Base-by-base conservation (phyloP, 345 rosid genomes). In the Erysimum cheiranthoides region DNA sequence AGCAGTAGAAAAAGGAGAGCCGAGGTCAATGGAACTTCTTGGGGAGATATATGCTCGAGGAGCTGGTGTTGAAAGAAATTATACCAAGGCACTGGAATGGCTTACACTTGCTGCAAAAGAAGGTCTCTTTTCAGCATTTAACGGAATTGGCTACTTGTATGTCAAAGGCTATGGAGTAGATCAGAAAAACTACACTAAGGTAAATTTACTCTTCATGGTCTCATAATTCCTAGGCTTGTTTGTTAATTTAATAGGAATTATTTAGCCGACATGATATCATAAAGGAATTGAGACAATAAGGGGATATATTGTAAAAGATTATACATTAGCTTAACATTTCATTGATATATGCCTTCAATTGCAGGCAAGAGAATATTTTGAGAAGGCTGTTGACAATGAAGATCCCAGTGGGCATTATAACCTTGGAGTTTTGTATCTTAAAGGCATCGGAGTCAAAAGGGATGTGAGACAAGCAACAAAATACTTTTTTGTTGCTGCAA, bases 11-110 rank as follows among this genome's bases (percentile, higher is more conserved):
- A 91, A 89, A 79, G 97, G 96, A 47, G 99, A 96, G 78, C 90
- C 95, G 0, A 91, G 84, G 81, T 89, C 99, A 9, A 90, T 96
- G 96, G 98, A 93, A 75, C 93, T 93, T 83, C 88, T 96, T 6
- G 99, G 98, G 66, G 99, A 96, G 83, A 90, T 96, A 70, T 93
- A 89, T 83, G 98, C 99, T 16, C 80, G 96, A 83, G 99, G 99
- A 73, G 97, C 97, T 71, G 97, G 98, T 60, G 96, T 96, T 73
- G 98, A 96, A 83, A 89, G 97, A 85, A 93, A 96, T 70, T 91
- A 96, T 71, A 88, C 98, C 56, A 91, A 85, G 80, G 98, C 97
- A 28, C 87, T 96, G 61, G 93, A 91, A 77, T 96, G 98, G 96
- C 90, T 96, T 63, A 85, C 81, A 8, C 96, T 89, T 80, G 99